These are phyloP conservation scores for Solanum aculeatissimum DNA, from an alignment of 305 asterid species.

Conservation along the genomic window DNA sequence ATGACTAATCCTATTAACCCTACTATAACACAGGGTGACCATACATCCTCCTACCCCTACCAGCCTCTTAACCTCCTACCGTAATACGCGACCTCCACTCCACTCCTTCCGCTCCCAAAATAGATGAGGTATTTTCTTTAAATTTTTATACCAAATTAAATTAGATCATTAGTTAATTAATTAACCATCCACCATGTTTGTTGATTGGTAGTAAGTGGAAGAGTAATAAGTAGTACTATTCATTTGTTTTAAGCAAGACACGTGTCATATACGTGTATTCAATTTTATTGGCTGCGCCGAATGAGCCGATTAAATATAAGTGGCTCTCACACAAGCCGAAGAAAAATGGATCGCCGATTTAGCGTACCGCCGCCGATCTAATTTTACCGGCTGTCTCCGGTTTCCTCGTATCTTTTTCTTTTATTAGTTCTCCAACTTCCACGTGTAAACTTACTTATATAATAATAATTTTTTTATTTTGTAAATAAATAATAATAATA, in stretches of 20 bases:
- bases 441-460: neutral
- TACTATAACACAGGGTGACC: no score
- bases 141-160: no score
- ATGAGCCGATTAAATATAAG: neutral
- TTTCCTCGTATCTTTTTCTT: neutral
- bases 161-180: neutral
- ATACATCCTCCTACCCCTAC: no score
- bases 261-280: neutral
- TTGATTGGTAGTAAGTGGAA: neutral
- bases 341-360: neutral
- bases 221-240: neutral
- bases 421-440: neutral
- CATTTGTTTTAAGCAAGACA: neutral
- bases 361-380: neutral
- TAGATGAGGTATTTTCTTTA: no score
- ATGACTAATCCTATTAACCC: no score
- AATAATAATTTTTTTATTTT: neutral
- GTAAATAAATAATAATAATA: no score
- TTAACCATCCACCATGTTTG: neutral
- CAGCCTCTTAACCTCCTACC: no score
- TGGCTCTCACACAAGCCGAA: neutral
- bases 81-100: no score
- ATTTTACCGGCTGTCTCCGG: neutral
- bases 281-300: neutral
- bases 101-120: no score